A percentile compares a stretch with the other conserved stretches of the same genome.
Evolutionary conservation across 176 grass and related monocot genomes (phyloP).

Genomic region (Carex pumila): DNA sequence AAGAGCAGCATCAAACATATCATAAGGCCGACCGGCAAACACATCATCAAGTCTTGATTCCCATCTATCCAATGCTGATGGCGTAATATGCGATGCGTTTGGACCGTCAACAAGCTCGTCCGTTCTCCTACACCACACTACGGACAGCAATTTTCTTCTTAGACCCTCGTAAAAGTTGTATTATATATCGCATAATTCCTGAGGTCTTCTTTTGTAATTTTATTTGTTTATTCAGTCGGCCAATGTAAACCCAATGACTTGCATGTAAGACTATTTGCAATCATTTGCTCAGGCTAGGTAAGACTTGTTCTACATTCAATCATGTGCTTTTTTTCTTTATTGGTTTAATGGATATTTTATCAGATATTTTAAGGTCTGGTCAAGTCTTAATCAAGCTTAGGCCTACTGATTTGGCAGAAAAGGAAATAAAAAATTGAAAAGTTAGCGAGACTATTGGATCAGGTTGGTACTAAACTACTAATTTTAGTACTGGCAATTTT

Average conservation of each 20-base stretch:
- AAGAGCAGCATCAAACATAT: conserved; percentile 93
- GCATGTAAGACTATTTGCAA: neutral
- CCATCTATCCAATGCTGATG: conserved; percentile 75
- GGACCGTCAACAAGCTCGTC: conserved; percentile 92
- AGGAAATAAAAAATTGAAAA: neutral
- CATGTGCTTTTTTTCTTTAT: neutral
- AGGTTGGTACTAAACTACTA: neutral
- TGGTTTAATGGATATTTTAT: neutral
- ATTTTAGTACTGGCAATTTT: neutral
- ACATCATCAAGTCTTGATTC: conserved; percentile 73
- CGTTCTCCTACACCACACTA: conserved; percentile 97
- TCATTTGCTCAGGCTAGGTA: neutral
- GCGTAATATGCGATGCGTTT: conserved; percentile 77
- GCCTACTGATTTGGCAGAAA: neutral
- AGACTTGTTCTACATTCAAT: neutral
- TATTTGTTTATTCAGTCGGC: neutral
- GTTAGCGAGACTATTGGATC: neutral
- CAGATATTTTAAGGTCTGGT: neutral
- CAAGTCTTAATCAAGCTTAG: neutral
- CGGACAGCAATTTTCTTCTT: neutral
- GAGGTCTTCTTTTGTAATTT: neutral
- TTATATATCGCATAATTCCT: neutral
- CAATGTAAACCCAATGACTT: neutral
- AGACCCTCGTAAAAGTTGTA: neutral
- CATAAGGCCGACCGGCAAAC: conserved; percentile 67